Percentiles rank a stretch among this genome's conserved stretches.
These are phyloP conservation scores for Solanum hybrid DNA, from an alignment of 305 asterid species.

Conservation along the genomic window DNA sequence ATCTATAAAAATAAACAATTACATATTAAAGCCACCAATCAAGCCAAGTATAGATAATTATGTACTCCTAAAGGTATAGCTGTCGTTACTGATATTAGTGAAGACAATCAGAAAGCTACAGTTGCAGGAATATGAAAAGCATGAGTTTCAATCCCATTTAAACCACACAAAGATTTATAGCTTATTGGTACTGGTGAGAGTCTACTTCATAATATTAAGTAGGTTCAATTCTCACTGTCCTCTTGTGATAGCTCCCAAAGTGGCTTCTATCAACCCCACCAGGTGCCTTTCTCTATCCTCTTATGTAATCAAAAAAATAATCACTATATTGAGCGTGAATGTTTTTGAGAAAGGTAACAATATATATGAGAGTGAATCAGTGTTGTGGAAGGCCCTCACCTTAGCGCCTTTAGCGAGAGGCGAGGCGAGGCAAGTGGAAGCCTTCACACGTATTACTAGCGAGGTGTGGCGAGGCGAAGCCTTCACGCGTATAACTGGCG, in stretches of 20 bases:
- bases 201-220: background rate
- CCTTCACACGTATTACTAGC: background rate
- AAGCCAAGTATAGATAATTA: background rate
- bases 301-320: background rate
- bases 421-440: background rate
- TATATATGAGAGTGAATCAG: background rate
- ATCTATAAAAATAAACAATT: conserved; percentile 45
- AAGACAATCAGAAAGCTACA: background rate
- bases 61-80: background rate
- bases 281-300: background rate
- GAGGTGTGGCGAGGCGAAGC: background rate
- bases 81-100: background rate
- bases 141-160: background rate
- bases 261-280: background rate
- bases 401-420: background rate
- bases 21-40: background rate
- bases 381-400: background rate
- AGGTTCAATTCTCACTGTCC: background rate
- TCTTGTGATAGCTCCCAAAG: background rate
- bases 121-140: background rate
- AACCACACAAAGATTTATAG: background rate
- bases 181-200: background rate
- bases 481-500: background rate
- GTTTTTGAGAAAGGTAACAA: background rate
- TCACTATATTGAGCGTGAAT: background rate